Conservation (phyloP, 192 early-diverging fungal genomes). For the Linnemannia hyalina region DNA sequence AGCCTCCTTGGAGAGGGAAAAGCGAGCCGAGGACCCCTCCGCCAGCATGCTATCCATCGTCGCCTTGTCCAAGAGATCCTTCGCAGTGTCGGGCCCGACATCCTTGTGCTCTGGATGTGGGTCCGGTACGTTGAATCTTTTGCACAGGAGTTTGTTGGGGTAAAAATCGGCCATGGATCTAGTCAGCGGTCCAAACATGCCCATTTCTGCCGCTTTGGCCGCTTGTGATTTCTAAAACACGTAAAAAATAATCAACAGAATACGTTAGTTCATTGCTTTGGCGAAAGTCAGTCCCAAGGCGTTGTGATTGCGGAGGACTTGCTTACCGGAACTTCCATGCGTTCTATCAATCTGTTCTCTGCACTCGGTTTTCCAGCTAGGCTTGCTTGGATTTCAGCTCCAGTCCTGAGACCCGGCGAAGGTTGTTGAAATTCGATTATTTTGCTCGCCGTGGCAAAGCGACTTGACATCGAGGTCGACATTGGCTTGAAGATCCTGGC, state of each 20-base stretch:
- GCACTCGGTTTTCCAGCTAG: background rate
- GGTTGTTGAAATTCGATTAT: slow-evolving; percentile 45
- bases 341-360: slow-evolving; percentile 8
- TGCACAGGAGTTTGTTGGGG: slow-evolving; percentile 79
- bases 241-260: background rate
- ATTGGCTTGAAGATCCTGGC: slow-evolving; percentile 82
- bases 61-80: slow-evolving; percentile 60
- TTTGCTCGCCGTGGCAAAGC: slow-evolving; percentile 72
- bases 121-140: slow-evolving; percentile 81
- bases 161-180: slow-evolving; percentile 69
- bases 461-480: slow-evolving; percentile 74
- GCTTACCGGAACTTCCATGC: slow-evolving; percentile 45
- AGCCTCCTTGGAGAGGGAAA: background rate
- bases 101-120: slow-evolving; percentile 75
- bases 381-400: slow-evolving; percentile 18
- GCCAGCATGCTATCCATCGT: slow-evolving; percentile 58
- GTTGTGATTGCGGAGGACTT: background rate
- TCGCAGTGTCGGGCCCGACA: slow-evolving; percentile 21
- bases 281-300: background rate
- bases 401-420: slow-evolving; percentile 61
- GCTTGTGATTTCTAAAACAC: slow-evolving; percentile 46
- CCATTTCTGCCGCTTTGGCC: slow-evolving; percentile 66
- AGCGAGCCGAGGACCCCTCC: slow-evolving; percentile 21
- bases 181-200: slow-evolving; percentile 79
- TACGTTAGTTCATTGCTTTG: background rate